Percentiles rank a stretch among this genome's conserved stretches.
Conservation (phyloP, 495 filamentous ascomycete species). For the Penicillium manginii region DNA sequence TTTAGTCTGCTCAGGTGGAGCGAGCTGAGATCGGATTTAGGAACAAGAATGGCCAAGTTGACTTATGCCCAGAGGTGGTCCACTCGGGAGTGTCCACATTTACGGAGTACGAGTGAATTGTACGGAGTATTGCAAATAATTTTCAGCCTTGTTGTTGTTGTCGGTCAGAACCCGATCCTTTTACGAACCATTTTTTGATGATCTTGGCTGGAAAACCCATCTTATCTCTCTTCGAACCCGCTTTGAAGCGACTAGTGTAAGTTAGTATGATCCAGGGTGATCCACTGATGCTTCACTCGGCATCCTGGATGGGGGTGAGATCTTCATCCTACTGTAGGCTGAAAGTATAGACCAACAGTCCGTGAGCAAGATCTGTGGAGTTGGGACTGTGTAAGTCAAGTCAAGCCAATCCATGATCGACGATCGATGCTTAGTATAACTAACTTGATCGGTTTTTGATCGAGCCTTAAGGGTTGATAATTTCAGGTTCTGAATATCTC, state of each 20-base stretch:
- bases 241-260: slow-evolving; percentile 3
- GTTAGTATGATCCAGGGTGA: not conserved
- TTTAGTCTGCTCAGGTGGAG: not conserved
- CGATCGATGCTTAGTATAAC: not conserved
- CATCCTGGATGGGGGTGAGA: not conserved
- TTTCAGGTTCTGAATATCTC: too few relatives aligned
- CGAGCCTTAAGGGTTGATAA: not conserved
- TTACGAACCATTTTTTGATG: not conserved
- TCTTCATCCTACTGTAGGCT: not conserved
- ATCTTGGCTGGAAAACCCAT: not conserved
- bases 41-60: not conserved
- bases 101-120: too few relatives aligned
- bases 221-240: not conserved
- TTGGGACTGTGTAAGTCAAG: not conserved
- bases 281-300: not conserved
- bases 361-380: not conserved
- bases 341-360: not conserved
- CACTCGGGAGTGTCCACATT: slow-evolving; percentile 5
- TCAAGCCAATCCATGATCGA: slow-evolving; percentile 1
- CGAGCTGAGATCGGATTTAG: not conserved
- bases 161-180: not conserved
- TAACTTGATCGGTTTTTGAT: not conserved
- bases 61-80: not conserved
- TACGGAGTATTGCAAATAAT: too few relatives aligned
- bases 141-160: not conserved